Conservation (phyloP, 1,284 basidiomycete species). For the Cerioporus squamosus region DNA sequence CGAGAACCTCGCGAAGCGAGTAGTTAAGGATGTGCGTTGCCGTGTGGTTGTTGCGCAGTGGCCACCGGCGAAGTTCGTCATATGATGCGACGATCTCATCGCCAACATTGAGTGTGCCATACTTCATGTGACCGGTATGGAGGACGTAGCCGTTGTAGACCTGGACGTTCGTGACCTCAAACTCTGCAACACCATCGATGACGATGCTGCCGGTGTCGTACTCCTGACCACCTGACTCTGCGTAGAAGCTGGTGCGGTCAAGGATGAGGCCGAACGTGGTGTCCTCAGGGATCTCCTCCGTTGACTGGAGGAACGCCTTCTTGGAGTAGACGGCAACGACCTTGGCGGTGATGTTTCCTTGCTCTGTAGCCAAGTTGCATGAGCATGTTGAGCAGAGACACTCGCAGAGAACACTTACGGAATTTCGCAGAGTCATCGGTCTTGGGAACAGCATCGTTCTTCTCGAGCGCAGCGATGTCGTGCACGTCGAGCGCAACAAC, state of each 20-base stretch:
- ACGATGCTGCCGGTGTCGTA: constrained; percentile 95
- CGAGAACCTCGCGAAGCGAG: constrained; percentile 89
- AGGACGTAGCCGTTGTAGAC: constrained; percentile 86
- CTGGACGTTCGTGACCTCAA: constrained; percentile 94
- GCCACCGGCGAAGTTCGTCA: constrained; percentile 91
- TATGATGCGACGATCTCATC: constrained; percentile 77
- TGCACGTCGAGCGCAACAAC: constrained; percentile 95
- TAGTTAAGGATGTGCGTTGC: constrained; percentile 99
- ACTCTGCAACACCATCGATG: constrained; percentile 91
- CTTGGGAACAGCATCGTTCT: constrained; percentile 82
- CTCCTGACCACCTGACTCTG: constrained; percentile 97
- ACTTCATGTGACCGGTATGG: constrained; percentile 89
- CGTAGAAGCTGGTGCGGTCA: constrained; percentile 97
- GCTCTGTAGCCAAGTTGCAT: constrained; percentile 44
- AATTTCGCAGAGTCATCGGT: constrained; percentile 95
- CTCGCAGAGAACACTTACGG: constrained; percentile 48
- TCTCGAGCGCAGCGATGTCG: constrained; percentile 89
- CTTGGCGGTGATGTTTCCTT: constrained; percentile 76
- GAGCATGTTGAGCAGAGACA: background rate
- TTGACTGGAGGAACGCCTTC: constrained; percentile 77
- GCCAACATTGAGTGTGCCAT: constrained; percentile 69
- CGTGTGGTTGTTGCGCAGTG: constrained; percentile 97
- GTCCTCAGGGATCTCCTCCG: constrained; percentile 64
- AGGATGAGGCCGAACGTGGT: constrained; percentile 86
- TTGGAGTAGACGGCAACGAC: constrained; percentile 90